These are phyloP conservation scores for Phaeophleospora eucalypticola DNA, from an alignment of 2,329 filamentous ascomycete species.

Conservation along the genomic window DNA sequence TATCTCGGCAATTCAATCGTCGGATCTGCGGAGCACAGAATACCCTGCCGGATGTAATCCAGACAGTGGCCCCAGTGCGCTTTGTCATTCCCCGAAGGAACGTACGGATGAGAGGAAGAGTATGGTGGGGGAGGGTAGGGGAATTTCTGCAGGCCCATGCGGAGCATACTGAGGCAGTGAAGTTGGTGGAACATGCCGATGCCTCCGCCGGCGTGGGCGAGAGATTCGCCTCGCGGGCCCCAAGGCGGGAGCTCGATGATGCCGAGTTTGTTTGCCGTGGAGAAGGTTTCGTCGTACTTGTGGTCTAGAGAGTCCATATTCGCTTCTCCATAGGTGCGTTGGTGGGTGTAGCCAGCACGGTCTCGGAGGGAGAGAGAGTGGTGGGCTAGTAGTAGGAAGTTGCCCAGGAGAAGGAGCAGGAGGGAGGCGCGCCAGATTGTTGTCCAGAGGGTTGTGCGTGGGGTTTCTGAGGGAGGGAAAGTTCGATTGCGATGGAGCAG, in stretches of 20 bases:
- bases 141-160: neutral
- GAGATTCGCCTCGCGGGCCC: neutral
- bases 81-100: slow-evolving; percentile 1
- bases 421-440: neutral
- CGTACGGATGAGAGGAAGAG: neutral
- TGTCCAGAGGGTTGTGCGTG: neutral
- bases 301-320: neutral
- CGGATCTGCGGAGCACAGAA: slow-evolving; percentile 11
- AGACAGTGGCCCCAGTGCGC: slow-evolving; percentile 12
- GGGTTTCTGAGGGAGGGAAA: neutral
- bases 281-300: neutral
- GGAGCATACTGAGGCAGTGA: neutral
- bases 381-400: neutral
- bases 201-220: neutral
- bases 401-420: neutral
- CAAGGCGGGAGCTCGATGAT: neutral
- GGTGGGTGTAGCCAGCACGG: neutral
- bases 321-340: neutral
- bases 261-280: neutral
- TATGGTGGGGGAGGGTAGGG: neutral
- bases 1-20: slow-evolving; percentile 6
- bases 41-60: slow-evolving; percentile 8
- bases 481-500: neutral
- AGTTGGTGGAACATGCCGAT: neutral
- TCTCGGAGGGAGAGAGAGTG: neutral